These are phyloP conservation scores for Fonsecaea erecta DNA, from an alignment of 2,329 filamentous ascomycete species.

Conservation along the genomic window DNA sequence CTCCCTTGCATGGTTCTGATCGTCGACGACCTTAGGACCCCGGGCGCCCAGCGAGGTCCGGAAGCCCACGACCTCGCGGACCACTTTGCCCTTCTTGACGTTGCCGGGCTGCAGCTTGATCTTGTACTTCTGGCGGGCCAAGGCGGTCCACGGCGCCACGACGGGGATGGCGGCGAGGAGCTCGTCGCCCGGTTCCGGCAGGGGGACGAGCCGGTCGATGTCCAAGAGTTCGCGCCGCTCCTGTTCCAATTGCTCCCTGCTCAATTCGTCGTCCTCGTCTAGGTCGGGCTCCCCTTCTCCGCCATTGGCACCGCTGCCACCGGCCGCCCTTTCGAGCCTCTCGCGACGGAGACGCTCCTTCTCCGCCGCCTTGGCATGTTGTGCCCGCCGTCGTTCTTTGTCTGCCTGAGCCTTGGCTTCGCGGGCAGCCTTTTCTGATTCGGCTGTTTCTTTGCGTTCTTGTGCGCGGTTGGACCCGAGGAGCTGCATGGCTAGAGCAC, in stretches of 20 bases:
- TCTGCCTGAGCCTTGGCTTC: conserved; percentile 75
- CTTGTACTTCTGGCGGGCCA: conserved; percentile 82
- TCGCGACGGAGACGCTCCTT: conserved; percentile 67
- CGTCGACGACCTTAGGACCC: conserved; percentile 58
- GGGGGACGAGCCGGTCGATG: conserved; percentile 76
- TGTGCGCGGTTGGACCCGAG: conserved; percentile 73
- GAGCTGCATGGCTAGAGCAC: conserved; percentile 78
- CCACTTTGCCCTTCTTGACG: conserved; percentile 91
- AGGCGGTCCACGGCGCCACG: conserved; percentile 66
- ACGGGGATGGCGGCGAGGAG: conserved; percentile 64
- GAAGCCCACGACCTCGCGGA: conserved; percentile 82
- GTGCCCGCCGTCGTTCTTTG: conserved; percentile 74
- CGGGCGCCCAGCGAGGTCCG: conserved; percentile 57
- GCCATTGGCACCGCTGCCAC: conserved; percentile 43
- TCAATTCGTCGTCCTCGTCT: conserved; percentile 64
- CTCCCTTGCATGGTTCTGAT: conserved; percentile 54
- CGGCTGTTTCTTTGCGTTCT: conserved; percentile 70
- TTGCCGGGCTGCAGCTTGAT: conserved; percentile 89
- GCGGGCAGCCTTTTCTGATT: conserved; percentile 65
- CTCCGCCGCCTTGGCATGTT: conserved; percentile 77
- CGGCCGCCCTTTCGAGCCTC: conserved; percentile 67
- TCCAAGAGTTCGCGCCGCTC: conserved; percentile 55
- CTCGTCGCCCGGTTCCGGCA: conserved; percentile 79
- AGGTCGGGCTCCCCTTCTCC: neutral
- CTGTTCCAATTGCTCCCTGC: conserved; percentile 52